Base-by-base conservation (phyloP, 345 rosid genomes). In the Raphanus raphanistrum region DNA sequence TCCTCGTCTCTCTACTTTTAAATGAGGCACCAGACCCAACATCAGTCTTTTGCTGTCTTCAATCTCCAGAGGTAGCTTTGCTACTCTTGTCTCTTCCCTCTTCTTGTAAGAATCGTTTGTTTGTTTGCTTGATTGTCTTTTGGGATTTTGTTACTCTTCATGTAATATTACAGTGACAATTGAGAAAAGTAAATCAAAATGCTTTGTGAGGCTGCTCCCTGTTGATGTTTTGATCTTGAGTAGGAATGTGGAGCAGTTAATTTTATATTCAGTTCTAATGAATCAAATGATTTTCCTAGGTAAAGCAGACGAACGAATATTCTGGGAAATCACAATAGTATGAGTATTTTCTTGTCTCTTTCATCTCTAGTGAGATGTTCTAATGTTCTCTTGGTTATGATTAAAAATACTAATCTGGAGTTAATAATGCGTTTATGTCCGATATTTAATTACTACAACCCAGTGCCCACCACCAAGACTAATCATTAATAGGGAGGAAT, bases 1-100 rank as follows among this genome's bases (percentile, higher is more conserved):
- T 79, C 98, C 98, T 71, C 87, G 97, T 88, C 75, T 94, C 16
- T 92, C 97, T 67, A 92, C 98, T 31, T 94, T 94, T 78, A 94
- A 94, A 69, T 92, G 86, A 89, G 61, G 21, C 21, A 21, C 21
- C 21, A 21, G 1, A 21, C 21, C 21, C 21, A 21, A 21, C 73
- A 78, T 25, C 63, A 41, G 43, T 61, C 79, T 72, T 6, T 15
- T 63, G 64, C 3, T 70, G 21, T 76, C 64, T 63, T 70, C 15
- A 29, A 52, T 65, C 65, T 76, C 32, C 64, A 52, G 36, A 63
- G 32, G 17, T 63, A 70, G 48, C 70, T 70, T 70, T 1, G 15
- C 55, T 13, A 1, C 58, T 52, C 57, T 52, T 48, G 54, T 6
- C 45, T 43, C 60, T 67, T 0, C 54, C 50, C 52, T 29, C 50